Percentiles rank a stretch among this genome's conserved stretches.
phyloP scores from a whole-genome alignment of 169 alveolate species.

The Nephromyces sp. region DNA sequence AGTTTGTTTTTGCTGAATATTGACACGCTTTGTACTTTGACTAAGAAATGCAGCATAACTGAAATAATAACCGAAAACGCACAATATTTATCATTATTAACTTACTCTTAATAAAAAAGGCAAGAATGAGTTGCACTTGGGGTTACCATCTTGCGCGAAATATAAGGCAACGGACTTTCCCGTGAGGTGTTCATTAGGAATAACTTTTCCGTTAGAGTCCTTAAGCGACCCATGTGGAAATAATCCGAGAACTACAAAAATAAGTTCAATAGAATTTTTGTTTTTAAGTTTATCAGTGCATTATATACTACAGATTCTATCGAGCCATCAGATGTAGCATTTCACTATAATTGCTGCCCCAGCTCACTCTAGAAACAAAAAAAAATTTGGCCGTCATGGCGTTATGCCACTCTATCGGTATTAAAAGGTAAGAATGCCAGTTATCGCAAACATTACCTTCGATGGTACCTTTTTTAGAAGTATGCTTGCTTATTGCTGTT shows the following conservation, averaged over 20 bases:
- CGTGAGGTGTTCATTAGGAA: constrained; percentile 39
- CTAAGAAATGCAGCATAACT: too few relatives aligned
- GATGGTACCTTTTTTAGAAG: too few relatives aligned
- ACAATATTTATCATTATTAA: too few relatives aligned
- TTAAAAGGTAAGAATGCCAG: not conserved
- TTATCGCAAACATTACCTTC: not conserved
- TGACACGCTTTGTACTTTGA: too few relatives aligned
- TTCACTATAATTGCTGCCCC: not conserved
- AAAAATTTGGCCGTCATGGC: not conserved
- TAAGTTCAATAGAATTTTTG: not conserved
- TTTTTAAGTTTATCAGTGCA: not conserved
- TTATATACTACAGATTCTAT: not conserved
- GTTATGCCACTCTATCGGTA: not conserved
- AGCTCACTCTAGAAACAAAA: not conserved
- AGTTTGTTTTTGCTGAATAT: too few relatives aligned
- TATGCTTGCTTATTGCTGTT: too few relatives aligned
- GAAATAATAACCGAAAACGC: too few relatives aligned
- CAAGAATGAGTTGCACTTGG: constrained; percentile 49
- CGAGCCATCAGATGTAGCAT: not conserved
- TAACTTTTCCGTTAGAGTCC: constrained; percentile 37
- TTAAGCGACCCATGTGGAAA: constrained; percentile 53
- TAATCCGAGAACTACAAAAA: constrained; percentile 36
- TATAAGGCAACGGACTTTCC: constrained; percentile 53
- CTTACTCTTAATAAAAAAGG: constrained; percentile 48
- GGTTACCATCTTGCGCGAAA: constrained; percentile 48